A percentile compares a stretch with the other conserved stretches of the same genome.
These are phyloP conservation scores for Malus hybrid DNA, from an alignment of 331 rosid species.

Conservation along the genomic window DNA sequence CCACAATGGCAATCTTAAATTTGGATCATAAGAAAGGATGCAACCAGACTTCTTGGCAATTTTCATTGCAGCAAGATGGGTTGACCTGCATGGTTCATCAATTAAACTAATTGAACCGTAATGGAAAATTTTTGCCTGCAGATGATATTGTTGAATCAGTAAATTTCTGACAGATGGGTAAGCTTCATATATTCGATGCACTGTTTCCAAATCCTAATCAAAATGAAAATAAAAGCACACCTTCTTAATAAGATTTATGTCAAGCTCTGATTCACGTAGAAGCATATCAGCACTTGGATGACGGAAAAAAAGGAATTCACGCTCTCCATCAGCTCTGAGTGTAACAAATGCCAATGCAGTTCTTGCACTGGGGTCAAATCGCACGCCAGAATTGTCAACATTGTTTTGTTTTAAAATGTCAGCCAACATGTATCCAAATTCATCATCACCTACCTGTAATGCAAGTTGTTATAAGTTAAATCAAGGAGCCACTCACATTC, in stretches of 20 bases:
- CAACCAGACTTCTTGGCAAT: slow-evolving; percentile 70
- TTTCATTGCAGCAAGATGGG: slow-evolving; percentile 79
- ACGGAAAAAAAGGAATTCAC: slow-evolving; percentile 83
- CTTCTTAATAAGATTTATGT: slow-evolving; percentile 49
- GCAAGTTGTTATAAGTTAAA: slow-evolving; percentile 10
- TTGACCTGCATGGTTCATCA: slow-evolving; percentile 69
- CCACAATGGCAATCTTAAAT: slow-evolving; percentile 81
- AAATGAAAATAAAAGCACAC: slow-evolving; percentile 26
- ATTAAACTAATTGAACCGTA: slow-evolving; percentile 98
- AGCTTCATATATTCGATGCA: background rate
- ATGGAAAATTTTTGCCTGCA: slow-evolving; percentile 79
- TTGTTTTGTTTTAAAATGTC: slow-evolving; percentile 56
- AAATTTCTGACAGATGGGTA: background rate
- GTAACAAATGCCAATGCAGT: slow-evolving; percentile 86
- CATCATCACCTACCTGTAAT: slow-evolving; percentile 82
- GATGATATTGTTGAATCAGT: slow-evolving; percentile 4
- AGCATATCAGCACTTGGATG: slow-evolving; percentile 98
- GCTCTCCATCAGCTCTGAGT: slow-evolving; percentile 83
- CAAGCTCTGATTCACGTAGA: slow-evolving; percentile 73
- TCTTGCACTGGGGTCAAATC: slow-evolving; percentile 72
- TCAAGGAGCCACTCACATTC: background rate
- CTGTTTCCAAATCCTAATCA: background rate
- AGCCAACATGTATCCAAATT: slow-evolving; percentile 71
- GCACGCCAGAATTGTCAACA: slow-evolving; percentile 62
- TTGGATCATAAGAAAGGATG: slow-evolving; percentile 93